Conservation (phyloP, 2,329 filamentous ascomycete genomes). For the Monosporascus sp. region DNA sequence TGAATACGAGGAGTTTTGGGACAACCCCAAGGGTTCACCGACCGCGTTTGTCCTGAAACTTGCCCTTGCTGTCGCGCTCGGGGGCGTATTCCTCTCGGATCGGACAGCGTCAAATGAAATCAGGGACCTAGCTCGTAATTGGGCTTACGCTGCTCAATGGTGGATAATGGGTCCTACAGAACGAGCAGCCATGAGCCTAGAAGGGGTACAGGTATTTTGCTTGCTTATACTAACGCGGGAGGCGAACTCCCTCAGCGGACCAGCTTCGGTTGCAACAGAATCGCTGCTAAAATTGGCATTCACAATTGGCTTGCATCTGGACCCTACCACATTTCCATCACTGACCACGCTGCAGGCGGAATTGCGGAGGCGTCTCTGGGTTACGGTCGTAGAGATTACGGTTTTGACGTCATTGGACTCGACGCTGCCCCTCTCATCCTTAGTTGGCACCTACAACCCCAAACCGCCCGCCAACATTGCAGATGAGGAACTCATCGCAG, state of each 20-base stretch:
- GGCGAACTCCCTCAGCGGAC: slow-evolving; percentile 16
- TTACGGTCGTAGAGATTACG: slow-evolving; percentile 21
- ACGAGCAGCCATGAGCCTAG: slow-evolving; percentile 17
- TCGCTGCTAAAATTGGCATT: slow-evolving; percentile 25
- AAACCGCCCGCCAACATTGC: slow-evolving; percentile 14
- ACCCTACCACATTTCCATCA: slow-evolving; percentile 14
- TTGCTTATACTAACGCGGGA: slow-evolving; percentile 19
- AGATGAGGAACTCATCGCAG: slow-evolving; percentile 10
- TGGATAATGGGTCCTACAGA: slow-evolving; percentile 23
- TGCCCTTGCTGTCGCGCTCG: slow-evolving; percentile 19
- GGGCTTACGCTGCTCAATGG: slow-evolving; percentile 22
- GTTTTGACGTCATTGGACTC: slow-evolving; percentile 19
- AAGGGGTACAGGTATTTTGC: slow-evolving; percentile 22
- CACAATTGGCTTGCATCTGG: slow-evolving; percentile 25
- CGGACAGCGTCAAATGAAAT: slow-evolving; percentile 11
- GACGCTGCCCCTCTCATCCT: slow-evolving; percentile 13
- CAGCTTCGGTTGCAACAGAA: slow-evolving; percentile 21
- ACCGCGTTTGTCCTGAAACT: slow-evolving; percentile 16
- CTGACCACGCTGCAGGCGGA: slow-evolving; percentile 20
- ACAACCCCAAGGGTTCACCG: background rate
- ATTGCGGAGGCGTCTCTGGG: slow-evolving; percentile 23
- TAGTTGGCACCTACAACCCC: slow-evolving; percentile 11
- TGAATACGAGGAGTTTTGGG: slow-evolving; percentile 17
- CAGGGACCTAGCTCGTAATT: slow-evolving; percentile 18
- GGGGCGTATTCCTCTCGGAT: slow-evolving; percentile 16